A percentile compares a stretch with the other conserved stretches of the same genome.
Conservation (phyloP, 352 stramenopile genomes). For the Phytophthora constricta region DNA sequence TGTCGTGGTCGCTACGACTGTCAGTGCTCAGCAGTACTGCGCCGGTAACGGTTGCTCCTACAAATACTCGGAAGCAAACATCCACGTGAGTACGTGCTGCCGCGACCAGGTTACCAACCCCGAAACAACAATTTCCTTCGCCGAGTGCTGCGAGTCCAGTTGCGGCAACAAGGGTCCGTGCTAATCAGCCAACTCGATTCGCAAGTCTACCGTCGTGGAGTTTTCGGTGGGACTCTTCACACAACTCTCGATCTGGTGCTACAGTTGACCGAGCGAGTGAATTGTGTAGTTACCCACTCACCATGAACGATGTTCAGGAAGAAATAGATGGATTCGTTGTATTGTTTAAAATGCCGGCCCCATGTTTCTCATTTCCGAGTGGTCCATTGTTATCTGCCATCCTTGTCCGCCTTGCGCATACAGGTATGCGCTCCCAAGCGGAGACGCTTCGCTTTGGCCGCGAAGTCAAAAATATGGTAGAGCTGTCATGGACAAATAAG, state of each 20-base stretch:
- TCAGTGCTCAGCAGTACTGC: constrained; percentile 25
- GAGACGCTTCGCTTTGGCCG: too few species aligned
- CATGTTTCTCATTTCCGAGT: too few species aligned
- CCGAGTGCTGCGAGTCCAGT: constrained; percentile 9
- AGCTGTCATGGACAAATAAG: too few species aligned
- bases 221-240: too few species aligned
- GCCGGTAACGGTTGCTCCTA: constrained; percentile 5
- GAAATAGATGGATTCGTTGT: too few species aligned
- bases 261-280: neutral
- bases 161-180: constrained; percentile 4
- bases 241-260: neutral
- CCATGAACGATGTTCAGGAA: too few species aligned
- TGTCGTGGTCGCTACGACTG: constrained; percentile 17
- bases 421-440: too few species aligned
- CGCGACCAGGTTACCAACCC: constrained; percentile 9
- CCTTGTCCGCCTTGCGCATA: too few species aligned
- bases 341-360: too few species aligned
- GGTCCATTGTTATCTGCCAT: too few species aligned
- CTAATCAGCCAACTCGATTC: neutral
- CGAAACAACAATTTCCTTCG: neutral
- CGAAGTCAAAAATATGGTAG: too few species aligned
- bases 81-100: constrained; percentile 20
- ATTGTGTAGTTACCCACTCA: too few species aligned
- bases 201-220: neutral
- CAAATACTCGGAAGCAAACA: constrained; percentile 24